A percentile compares a stretch with the other conserved stretches of the same genome.
Evolutionary conservation across 2,329 filamentous ascomycete species (phyloP).

Genomic region (Hypoxylon sp.): DNA sequence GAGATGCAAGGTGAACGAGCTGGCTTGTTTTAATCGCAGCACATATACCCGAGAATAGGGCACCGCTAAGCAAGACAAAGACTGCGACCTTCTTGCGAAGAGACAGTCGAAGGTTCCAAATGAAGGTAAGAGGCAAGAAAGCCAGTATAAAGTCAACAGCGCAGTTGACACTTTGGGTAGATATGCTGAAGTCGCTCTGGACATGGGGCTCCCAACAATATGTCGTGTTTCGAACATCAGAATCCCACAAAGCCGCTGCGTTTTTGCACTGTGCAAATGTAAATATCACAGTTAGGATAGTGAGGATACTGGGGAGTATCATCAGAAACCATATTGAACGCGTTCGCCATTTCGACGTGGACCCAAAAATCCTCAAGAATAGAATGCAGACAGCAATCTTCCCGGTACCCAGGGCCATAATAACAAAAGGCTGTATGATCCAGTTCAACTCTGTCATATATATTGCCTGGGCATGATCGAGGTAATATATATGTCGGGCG

Average conservation of each 20-base stretch:
- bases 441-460: background rate
- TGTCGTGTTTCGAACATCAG: background rate
- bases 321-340: slow-evolving; percentile 1
- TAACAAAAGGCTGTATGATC: background rate
- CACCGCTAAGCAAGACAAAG: background rate
- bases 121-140: background rate
- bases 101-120: background rate
- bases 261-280: slow-evolving; percentile 25
- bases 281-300: slow-evolving; percentile 8
- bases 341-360: slow-evolving; percentile 5
- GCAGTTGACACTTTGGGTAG: background rate
- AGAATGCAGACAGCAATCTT: slow-evolving; percentile 16
- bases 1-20: background rate
- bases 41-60: background rate
- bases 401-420: background rate
- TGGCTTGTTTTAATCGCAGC: background rate
- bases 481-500: background rate
- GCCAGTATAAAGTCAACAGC: background rate
- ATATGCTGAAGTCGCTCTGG: background rate
- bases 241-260: background rate
- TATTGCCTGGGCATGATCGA: background rate
- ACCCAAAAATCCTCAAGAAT: slow-evolving; percentile 17
- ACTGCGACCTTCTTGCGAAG: background rate
- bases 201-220: background rate
- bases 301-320: slow-evolving; percentile 1